Base-by-base conservation (phyloP, 1,284 basidiomycete genomes). In the Sporisorium scitamineum region DNA sequence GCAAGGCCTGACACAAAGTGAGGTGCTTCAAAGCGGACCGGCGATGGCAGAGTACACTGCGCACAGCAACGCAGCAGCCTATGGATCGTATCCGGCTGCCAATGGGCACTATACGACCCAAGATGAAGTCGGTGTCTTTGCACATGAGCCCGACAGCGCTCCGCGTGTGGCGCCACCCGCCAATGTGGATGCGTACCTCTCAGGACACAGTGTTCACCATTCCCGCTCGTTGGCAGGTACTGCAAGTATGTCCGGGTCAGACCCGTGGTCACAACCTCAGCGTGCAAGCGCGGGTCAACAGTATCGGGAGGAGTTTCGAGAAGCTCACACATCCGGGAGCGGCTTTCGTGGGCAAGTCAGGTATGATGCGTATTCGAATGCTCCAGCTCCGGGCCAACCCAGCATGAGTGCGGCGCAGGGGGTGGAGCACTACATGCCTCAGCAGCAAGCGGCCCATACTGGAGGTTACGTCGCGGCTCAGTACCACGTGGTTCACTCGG, bases 381-480 rank as follows among this genome's bases (percentile, higher is more conserved):
- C 41, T 9, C 31, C 53, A 20, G 10, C 11, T 14, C 32, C 37
- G 8, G 44, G 22, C 18, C 51, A 39, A 5, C 20, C 26, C 4
- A 24, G 26, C n/a, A 8, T 24, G 9, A 14, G 13, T 34, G 14
- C 20, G 10, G 20, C 39, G 45, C 45, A 42, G 11, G 24, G 18
- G 27, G 34, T 8, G 20, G 16, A 47, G 18, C 47, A 60, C 47
- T 55, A 55, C 18, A 27, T 50, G 29, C 3, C 34, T 22, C 60
- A 54, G 18, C 66, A 60, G 57, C 52, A 54, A 27, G 42, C 22
- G 34, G 16, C n/a, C 2, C 39, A 26, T 0, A 32, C 44, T n/a
- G 34, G 20, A 20, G n/a, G 16, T 29, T 32, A 50, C 9, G 22
- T n/a, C 14, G 26, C 29, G 20, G 18, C 26, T 11, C 45, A 29